Base-by-base conservation (phyloP, 140 eudicot species). In the Ambrosia hybrid region DNA sequence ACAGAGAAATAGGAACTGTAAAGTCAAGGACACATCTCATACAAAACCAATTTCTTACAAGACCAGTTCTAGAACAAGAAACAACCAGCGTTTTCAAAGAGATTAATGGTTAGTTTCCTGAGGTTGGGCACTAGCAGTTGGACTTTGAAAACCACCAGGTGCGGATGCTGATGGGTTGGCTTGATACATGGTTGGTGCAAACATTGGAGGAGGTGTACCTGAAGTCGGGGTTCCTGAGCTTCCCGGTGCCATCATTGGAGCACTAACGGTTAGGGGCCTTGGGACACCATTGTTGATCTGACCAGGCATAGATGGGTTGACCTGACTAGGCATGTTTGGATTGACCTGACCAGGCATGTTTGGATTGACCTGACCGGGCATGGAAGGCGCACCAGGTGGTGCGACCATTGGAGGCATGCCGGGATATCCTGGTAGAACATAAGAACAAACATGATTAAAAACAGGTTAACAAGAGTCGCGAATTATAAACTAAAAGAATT, bases 301-400 rank as follows among this genome's bases (percentile, higher is more conserved):
- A 71, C 82, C 85, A 16, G 34, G 34, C 2, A 30, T 30, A 30
- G 34, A 30, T 30, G 34, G 34, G 65, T 57, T 72, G 53, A 71
- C 66, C 39, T 68, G 76, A 71, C 82, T 83, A 16, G 88, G 82
- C 69, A 79, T 9, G 9, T 60, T 65, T 10, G 88, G 89, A 62
- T 58, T 38, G 11, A 58, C 39, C 15, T 68, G 76, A 58, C 80
- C 85, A 4, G 89, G 81, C 70, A 81, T 8, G 9, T 56, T 53
- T 11, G 88, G 86, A 77, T 48, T 36, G 13, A 64, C 39, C 49
- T 65, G 73, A 60, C 81, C 84, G 8, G 89, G 82, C 64, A 81
- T 11, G 4, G 67, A 45, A 9, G 90, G 89, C 17, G 89, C 83
- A 73, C 91, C 96, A 4, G 89, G 91, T 34, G 90, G 89, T 62